A percentile compares a stretch with the other conserved stretches of the same genome.
Evolutionary conservation across 2,329 filamentous ascomycete species (phyloP).

Genomic region (Aspergillus fructus): DNA sequence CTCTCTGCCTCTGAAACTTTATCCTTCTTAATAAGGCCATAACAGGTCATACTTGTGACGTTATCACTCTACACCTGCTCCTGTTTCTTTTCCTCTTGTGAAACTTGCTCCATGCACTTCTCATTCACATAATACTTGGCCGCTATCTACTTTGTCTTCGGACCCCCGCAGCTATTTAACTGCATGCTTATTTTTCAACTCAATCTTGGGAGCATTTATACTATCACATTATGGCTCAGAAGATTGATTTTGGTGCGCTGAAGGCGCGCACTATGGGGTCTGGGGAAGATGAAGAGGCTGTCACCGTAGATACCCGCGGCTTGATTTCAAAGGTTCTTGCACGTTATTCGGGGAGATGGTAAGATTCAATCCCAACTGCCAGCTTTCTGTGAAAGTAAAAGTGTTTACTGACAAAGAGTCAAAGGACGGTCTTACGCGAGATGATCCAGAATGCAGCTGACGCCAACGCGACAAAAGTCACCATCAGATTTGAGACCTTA

Average conservation of each 20-base stretch:
- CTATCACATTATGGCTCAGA: constrained; percentile 62
- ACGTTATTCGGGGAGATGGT: constrained; percentile 95
- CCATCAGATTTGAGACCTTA: constrained; percentile 86
- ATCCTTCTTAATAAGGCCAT: background rate
- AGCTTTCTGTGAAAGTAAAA: constrained; percentile 19
- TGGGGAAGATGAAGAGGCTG: constrained; percentile 89
- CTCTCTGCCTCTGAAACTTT: background rate
- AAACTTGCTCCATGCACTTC: background rate
- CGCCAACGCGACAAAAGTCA: constrained; percentile 84
- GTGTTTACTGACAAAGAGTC: constrained; percentile 15
- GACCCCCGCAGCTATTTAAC: background rate
- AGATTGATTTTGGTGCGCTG: constrained; percentile 65
- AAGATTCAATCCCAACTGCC: constrained; percentile 37
- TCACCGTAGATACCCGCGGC: constrained; percentile 95
- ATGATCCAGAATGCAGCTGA: constrained; percentile 98
- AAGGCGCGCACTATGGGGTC: constrained; percentile 83
- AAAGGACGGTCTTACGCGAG: constrained; percentile 71
- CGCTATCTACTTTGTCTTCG: background rate
- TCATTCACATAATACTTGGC: background rate
- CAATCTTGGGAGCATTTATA: background rate
- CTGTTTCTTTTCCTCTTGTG: background rate
- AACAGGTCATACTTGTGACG: background rate
- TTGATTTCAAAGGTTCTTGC: constrained; percentile 97
- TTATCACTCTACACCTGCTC: background rate
- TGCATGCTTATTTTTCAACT: background rate